phyloP scores from a whole-genome alignment of 75 land plant species.

The Pinus taeda region DNA sequence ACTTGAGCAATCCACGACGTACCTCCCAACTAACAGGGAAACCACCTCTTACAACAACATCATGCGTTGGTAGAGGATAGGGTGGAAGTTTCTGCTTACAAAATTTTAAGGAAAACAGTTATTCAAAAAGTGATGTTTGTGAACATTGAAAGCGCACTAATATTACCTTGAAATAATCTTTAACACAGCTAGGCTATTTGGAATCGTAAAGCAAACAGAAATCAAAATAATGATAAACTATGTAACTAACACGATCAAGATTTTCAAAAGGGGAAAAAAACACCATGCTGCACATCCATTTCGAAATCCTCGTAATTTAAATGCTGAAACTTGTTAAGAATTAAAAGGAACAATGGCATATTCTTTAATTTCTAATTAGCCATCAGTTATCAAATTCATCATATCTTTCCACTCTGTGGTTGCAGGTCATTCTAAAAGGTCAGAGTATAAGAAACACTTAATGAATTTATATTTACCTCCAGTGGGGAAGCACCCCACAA shows the following conservation, averaged over 20 bases:
- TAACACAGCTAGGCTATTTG: too few species aligned
- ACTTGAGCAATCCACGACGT: not conserved
- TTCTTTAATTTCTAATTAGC: slow-evolving; percentile 1
- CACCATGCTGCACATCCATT: not conserved
- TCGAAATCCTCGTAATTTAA: not conserved
- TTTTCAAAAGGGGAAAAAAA: not conserved
- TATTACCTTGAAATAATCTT: too few species aligned
- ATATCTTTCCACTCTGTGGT: not conserved
- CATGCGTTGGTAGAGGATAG: slow-evolving; percentile 94
- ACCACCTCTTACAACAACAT: slow-evolving; percentile 63
- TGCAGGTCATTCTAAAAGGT: not conserved
- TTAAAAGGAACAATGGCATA: not conserved
- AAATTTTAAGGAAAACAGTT: not conserved
- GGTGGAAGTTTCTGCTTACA: slow-evolving; percentile 69
- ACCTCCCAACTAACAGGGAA: slow-evolving; percentile 86
- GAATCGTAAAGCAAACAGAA: too few species aligned
- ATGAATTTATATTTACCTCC: slow-evolving; percentile 40
- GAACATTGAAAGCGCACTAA: too few species aligned
- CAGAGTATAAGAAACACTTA: not conserved
- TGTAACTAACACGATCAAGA: not conserved
- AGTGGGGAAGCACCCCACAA: slow-evolving; percentile 78
- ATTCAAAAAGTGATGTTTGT: not conserved
- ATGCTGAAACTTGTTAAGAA: too few species aligned
- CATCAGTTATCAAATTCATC: slow-evolving; percentile 13
- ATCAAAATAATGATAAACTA: too few species aligned